Evolutionary conservation across 2,329 filamentous ascomycete genomes (phyloP), one percentile per base, ranked within the genome.

Genomic region (Fusarium nelsonii): DNA sequence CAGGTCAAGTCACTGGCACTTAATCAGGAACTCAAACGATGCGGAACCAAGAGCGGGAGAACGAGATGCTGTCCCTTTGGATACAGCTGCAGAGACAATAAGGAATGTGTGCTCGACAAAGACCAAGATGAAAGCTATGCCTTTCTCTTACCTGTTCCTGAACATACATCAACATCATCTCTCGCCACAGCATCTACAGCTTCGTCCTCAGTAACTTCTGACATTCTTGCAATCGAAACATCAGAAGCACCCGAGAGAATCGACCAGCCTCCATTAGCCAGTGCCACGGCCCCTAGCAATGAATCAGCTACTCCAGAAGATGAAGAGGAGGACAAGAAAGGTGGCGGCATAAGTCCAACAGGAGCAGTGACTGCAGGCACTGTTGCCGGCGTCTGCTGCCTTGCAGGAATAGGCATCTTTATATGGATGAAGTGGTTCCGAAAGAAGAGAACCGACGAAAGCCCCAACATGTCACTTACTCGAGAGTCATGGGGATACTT

Each of bases 391-490:
- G 64, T 75, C 32, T 75, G 71, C 41, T 69, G 61, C 33, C 34
- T 69, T 36, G 60, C 63, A 20, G 73, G 65, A 15, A 46, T 75
- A 26, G 70, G 71, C 14, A 63, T 75, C 40, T 71, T 74, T 41
- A 34, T 75, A 20, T 75, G 73, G 73, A 53, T 75, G 50, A 73
- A 70, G 51, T 74, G 68, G 68, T 68, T 73, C 45, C 63, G 73
- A 55, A 73, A 67, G 68, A 69, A 56, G 50, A 44, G 32, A 8
- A 40, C 9, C 14, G 45, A 41, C 30, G 46, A 53, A 8, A 72
- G 58, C 9, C 45, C 62, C 34, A 28, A 32, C 2, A 58, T 45
- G 30, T 45, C 37, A 49, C 48, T 61, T 5, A 53, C 49, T 1
- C 58, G 53, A 32, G 61, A 70, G 39, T 63, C 71, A 12, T 72